phyloP scores from a whole-genome alignment of 1,284 basidiomycete genomes.

The Irpex sp. region DNA sequence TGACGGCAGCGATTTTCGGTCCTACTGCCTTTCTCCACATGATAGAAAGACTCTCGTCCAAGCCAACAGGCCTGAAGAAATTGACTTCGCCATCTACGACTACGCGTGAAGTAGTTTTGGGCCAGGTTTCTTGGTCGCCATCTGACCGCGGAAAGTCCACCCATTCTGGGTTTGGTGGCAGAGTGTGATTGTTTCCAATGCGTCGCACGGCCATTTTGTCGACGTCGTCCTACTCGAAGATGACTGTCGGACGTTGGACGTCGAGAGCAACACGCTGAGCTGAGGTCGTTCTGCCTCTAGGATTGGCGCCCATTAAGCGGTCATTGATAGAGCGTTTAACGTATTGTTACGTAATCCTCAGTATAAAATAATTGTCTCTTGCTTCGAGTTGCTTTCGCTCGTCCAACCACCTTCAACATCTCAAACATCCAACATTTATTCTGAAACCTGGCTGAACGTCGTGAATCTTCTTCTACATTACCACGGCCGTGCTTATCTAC shows the following conservation, averaged over 20 bases:
- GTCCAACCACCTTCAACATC: too few relatives aligned
- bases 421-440: too few relatives aligned
- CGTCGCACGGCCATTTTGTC: slow-evolving; percentile 34
- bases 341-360: too few relatives aligned
- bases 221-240: background rate
- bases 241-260: background rate
- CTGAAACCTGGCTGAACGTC: too few relatives aligned
- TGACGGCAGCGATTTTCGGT: slow-evolving; percentile 48
- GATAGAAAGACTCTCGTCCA: slow-evolving; percentile 46
- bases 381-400: too few relatives aligned
- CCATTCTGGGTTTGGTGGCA: slow-evolving; percentile 51
- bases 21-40: slow-evolving; percentile 63
- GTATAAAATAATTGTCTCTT: too few relatives aligned
- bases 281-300: background rate
- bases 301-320: too few relatives aligned
- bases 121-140: slow-evolving; percentile 50
- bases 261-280: background rate
- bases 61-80: slow-evolving; percentile 51
- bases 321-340: too few relatives aligned
- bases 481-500: slow-evolving; percentile 60
- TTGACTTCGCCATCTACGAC: slow-evolving; percentile 63
- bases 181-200: slow-evolving; percentile 14
- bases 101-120: slow-evolving; percentile 46
- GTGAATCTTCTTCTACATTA: too few relatives aligned
- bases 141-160: slow-evolving; percentile 61